Evolutionary conservation across 805 yeast genomes (phyloP), one percentile per base, ranked within the genome.

Genomic region (Dipodascus albidus): DNA sequence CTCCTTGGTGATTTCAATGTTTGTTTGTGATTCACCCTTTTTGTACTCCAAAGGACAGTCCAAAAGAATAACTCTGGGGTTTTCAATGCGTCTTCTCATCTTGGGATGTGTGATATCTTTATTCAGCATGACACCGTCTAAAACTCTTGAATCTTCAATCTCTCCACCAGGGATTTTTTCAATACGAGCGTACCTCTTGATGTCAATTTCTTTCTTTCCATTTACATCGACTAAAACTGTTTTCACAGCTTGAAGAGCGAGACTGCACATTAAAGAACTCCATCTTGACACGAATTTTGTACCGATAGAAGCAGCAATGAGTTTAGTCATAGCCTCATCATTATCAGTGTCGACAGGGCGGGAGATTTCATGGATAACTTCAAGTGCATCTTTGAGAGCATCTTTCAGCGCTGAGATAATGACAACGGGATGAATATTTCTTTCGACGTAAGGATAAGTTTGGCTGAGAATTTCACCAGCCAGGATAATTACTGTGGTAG

Each of bases 91-190:
- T 68, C 99, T 82, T 62, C 83, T 83, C 99, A 93, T 93, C 70
- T 90, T 89, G 58, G 99, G 99, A 71, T 93, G 99, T n/a, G 95
- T 89, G 54, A 93, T 95, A 67, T 93, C 99, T 71, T 93, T 93
- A 74, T 93, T 93, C 63, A 93, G 78, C 72, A 93, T 74, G 52
- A 91, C 85, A 58, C 99, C 99, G 64, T 86, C 90, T 64, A 93
- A 75, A 15, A 93, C 96, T 58, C 76, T 76, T 49, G 90, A 82
- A 62, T 91, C 96, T 61, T 87, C 83, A 58, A 93, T 88, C 60
- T 93, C 99, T 47, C 97, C 99, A 64, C 99, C 99, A 48, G 99
- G 96, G 56, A 93, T 85, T 74, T 93, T 93, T 72, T 93, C 99
- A 55, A 93, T 81, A 60, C 96, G 81, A 21, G 85, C 91, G 66